Evolutionary conservation across 2,329 filamentous ascomycete species (phyloP).

Genomic region (Drechslerella coelobrocha): DNA sequence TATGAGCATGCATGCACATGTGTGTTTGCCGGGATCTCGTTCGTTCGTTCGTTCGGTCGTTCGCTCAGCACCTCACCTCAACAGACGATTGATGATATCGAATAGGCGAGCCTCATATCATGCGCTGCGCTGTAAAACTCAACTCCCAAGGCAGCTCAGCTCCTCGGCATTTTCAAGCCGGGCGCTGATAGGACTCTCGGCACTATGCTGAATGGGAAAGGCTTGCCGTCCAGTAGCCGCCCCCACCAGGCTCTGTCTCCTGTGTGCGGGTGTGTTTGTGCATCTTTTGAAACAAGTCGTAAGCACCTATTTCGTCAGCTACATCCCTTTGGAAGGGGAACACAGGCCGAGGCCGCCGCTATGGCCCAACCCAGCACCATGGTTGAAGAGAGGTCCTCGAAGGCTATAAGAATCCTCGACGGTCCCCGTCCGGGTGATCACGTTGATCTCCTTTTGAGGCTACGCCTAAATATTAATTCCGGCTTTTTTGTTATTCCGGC

Average conservation of each 20-base stretch:
- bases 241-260: slow-evolving; percentile 24
- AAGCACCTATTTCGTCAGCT: slow-evolving; percentile 21
- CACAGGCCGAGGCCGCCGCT: neutral
- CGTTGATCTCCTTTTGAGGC: slow-evolving; percentile 17
- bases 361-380: slow-evolving; percentile 14
- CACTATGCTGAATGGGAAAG: neutral
- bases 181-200: slow-evolving; percentile 25
- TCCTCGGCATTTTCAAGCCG: neutral
- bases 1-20: too few species aligned
- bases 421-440: slow-evolving; percentile 31
- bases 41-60: too few species aligned
- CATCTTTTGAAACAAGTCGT: slow-evolving; percentile 36
- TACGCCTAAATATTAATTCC: slow-evolving; percentile 13
- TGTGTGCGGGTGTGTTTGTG: slow-evolving; percentile 22
- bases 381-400: slow-evolving; percentile 8
- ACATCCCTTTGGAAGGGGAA: slow-evolving; percentile 9
- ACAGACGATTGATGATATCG: too few species aligned
- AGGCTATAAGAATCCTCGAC: slow-evolving; percentile 33
- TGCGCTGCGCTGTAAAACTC: too few species aligned
- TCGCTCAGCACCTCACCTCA: too few species aligned
- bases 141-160: too few species aligned
- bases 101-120: too few species aligned
- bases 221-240: slow-evolving; percentile 25
- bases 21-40: too few species aligned
- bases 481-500: slow-evolving; percentile 24